Evolutionary conservation across 345 rosid species (phyloP), one percentile per base, ranked within the genome.

Genomic region (Rhizophora apiculata): DNA sequence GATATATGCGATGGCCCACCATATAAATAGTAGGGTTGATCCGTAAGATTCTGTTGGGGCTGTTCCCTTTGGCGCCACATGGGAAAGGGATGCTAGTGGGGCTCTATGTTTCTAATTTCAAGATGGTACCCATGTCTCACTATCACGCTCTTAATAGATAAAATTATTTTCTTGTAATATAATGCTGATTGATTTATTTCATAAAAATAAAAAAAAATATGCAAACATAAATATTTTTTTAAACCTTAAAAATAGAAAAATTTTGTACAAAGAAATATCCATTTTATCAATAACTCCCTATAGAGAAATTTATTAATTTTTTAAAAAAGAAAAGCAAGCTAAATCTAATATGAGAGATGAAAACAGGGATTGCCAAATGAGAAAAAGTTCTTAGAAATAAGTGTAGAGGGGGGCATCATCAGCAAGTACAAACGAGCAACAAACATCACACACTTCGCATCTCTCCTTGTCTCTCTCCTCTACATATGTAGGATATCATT

Each of bases 31-130:
- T 67, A 76, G 83, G 85, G 83, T 82, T 78, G 76, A 71, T 72
- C 82, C 85, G 53, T 80, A 79, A 84, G 88, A 86, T 82, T 84
- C 87, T 81, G 90, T 86, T 82, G 85, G 80, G 82, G 80, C 68
- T 85, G 89, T 82, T 80, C 88, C 88, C 85, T 79, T 43, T 81
- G 86, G 78, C 81, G 62, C 76, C 85, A 82, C 68, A 65, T 78
- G 78, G 49, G 56, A 72, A 67, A 59, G 62, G 57, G 49, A 69
- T 32, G 60, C 64, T 31, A 13, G 49, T 15, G 49, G 49, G 5
- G 49, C 49, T 43, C 15, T 43, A 13, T 43, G 49, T 18, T 43
- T 43, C 49, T 43, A 39, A 39, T 39, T 39, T 39, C 48, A 10
- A 9, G 13, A 9, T 8, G 49, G 68, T 22, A 37, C 73, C 69